Conservation (phyloP, 192 early-diverging fungal species). For the Coemansia nantahalensis region DNA sequence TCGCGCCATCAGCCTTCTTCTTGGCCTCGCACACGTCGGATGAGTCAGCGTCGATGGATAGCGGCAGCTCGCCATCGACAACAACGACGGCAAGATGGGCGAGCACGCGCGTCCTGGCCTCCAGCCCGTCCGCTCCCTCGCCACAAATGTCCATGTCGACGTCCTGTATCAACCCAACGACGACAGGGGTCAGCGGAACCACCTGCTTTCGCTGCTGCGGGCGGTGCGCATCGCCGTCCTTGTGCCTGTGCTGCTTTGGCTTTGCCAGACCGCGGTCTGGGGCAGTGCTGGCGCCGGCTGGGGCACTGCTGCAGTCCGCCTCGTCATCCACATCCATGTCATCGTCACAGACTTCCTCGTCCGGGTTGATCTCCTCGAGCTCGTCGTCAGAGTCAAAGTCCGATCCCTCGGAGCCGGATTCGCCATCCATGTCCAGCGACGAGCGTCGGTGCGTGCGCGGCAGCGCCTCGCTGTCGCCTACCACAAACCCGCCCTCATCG, state of each 20-base stretch:
- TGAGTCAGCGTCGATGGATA: conserved; percentile 19
- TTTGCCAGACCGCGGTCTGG: no score
- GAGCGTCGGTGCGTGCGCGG: background rate
- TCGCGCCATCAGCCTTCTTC: background rate
- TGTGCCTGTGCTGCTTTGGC: conserved; percentile 1
- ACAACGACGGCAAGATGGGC: conserved; percentile 9
- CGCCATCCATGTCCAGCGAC: conserved; percentile 4
- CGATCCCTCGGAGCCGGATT: conserved; percentile 17
- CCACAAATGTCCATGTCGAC: conserved; percentile 1
- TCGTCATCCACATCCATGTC: conserved; percentile 13
- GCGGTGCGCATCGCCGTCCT: background rate
- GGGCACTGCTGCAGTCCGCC: background rate
- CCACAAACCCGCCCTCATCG: conserved; percentile 85
- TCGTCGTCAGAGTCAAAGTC: conserved; percentile 41
- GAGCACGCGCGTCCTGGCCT: background rate
- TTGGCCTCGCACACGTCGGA: conserved; percentile 5
- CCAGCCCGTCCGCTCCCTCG: background rate
- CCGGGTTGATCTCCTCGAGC: conserved; percentile 38
- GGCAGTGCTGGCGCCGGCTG: background rate
- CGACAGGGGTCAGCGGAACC: conserved; percentile 32
- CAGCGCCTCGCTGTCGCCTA: conserved; percentile 56
- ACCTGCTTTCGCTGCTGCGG: conserved; percentile 18
- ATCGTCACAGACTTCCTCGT: conserved; percentile 26
- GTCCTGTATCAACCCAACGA: conserved; percentile 16
- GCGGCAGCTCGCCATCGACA: conserved; percentile 10